phyloP scores from a whole-genome alignment of 495 filamentous ascomycete genomes.

The Friedmanniomyces simplex region DNA sequence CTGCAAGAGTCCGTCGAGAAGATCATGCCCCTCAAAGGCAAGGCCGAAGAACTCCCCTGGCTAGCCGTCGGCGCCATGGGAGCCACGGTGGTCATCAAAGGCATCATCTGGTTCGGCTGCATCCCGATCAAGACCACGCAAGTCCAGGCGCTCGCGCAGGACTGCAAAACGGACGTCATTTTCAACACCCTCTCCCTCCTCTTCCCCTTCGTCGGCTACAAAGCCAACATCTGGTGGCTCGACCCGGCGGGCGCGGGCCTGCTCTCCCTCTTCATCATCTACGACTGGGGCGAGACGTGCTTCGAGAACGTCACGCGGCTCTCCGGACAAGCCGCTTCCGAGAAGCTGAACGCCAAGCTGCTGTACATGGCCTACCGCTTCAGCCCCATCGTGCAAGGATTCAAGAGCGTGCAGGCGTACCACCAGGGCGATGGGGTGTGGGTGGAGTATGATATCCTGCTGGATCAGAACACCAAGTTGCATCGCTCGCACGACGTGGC shows the following conservation, averaged over 20 bases:
- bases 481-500: slow-evolving; percentile 37
- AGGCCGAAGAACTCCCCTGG: slow-evolving; percentile 29
- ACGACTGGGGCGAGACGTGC: slow-evolving; percentile 39
- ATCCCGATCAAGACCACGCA: slow-evolving; percentile 40
- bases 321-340: slow-evolving; percentile 32
- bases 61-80: slow-evolving; percentile 36
- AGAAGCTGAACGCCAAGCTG: slow-evolving; percentile 32
- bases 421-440: slow-evolving; percentile 41
- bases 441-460: slow-evolving; percentile 40
- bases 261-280: slow-evolving; percentile 41
- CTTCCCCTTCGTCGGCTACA: slow-evolving; percentile 37
- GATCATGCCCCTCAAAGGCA: slow-evolving; percentile 30
- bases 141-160: slow-evolving; percentile 41
- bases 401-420: slow-evolving; percentile 39
- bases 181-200: slow-evolving; percentile 42
- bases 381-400: slow-evolving; percentile 36
- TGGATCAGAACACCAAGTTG: slow-evolving; percentile 35
- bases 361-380: slow-evolving; percentile 39
- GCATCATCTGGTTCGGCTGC: slow-evolving; percentile 38
- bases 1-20: slow-evolving; percentile 39
- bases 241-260: slow-evolving; percentile 38
- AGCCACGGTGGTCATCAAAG: slow-evolving; percentile 37
- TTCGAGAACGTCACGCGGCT: slow-evolving; percentile 39
- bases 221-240: slow-evolving; percentile 39
- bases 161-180: slow-evolving; percentile 42